A percentile compares a stretch with the other conserved stretches of the same genome.
phyloP scores from a whole-genome alignment of 164 flowering plant species.

The Vitis amurensis region DNA sequence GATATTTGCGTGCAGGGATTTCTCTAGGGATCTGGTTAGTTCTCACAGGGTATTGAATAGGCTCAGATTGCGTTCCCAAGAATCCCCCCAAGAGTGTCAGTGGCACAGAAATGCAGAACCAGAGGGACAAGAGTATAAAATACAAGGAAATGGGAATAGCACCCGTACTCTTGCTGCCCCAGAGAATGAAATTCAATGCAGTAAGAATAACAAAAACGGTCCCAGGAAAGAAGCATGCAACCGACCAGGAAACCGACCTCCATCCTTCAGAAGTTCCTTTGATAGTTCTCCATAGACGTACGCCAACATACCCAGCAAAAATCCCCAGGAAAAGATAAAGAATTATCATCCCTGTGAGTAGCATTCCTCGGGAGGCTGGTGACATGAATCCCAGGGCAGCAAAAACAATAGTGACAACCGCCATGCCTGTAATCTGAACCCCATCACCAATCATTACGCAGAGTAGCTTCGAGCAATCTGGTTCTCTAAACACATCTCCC shows the following conservation, averaged over 20 bases:
- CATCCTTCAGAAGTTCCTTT: constrained; percentile 39
- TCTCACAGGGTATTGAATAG: constrained; percentile 33
- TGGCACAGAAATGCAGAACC: constrained; percentile 50
- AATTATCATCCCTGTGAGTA: constrained; percentile 37
- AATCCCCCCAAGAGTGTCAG: constrained; percentile 41
- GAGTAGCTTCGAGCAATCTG: constrained; percentile 28
- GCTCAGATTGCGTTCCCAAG: constrained; percentile 33
- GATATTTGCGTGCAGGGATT: constrained; percentile 37
- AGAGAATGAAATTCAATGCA: constrained; percentile 33
- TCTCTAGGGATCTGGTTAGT: constrained; percentile 46
- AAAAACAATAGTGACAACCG: constrained; percentile 38
- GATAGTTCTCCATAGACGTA: constrained; percentile 39
- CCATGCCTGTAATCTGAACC: constrained; percentile 42
- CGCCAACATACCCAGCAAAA: constrained; percentile 38
- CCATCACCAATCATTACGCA: constrained; percentile 47
- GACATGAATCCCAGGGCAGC: constrained; percentile 49
- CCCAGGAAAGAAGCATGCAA: constrained; percentile 47
- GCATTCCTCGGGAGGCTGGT: constrained; percentile 45
- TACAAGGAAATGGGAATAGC: constrained; percentile 41
- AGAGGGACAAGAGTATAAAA: constrained; percentile 33
- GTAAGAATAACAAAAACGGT: constrained; percentile 31
- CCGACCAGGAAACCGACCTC: constrained; percentile 36
- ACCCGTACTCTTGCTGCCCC: constrained; percentile 46
- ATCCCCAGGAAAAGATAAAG: constrained; percentile 43
- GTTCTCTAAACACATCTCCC: constrained; percentile 44